phyloP scores from a whole-genome alignment of 345 rosid genomes.

The Citrus inodora region DNA sequence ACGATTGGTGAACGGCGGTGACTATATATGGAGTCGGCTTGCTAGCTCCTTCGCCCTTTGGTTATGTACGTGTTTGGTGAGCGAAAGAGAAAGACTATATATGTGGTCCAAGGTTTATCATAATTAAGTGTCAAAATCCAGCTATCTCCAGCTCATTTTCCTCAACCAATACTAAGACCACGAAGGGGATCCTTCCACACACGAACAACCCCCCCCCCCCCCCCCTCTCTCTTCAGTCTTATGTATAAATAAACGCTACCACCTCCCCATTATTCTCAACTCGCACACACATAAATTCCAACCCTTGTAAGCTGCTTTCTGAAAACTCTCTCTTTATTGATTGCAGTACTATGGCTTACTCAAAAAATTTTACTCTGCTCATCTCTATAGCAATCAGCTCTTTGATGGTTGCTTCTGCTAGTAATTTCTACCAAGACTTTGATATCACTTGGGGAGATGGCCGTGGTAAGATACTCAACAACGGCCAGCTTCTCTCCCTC shows the following conservation, averaged over 20 bases:
- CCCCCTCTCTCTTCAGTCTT: background rate
- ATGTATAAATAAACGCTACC: background rate
- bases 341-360: background rate
- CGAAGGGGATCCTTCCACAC: background rate
- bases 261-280: background rate
- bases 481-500: conserved; percentile 32
- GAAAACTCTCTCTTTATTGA: background rate
- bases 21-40: background rate
- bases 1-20: background rate
- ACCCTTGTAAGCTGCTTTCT: background rate
- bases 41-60: background rate
- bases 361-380: background rate
- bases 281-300: no score
- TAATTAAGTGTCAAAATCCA: background rate
- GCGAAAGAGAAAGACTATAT: background rate
- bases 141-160: conserved; percentile 12
- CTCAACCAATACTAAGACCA: background rate
- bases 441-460: conserved; percentile 46
- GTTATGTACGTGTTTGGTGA: background rate
- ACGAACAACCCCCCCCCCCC: background rate
- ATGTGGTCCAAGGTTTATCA: background rate
- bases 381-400: background rate
- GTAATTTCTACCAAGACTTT: conserved; percentile 27
- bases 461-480: conserved; percentile 29
- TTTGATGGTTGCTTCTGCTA: conserved; percentile 7